A percentile compares a stretch with the other conserved stretches of the same genome.
Conservation (phyloP, 2,329 filamentous ascomycete genomes). For the Plectosphaerella plurivora region DNA sequence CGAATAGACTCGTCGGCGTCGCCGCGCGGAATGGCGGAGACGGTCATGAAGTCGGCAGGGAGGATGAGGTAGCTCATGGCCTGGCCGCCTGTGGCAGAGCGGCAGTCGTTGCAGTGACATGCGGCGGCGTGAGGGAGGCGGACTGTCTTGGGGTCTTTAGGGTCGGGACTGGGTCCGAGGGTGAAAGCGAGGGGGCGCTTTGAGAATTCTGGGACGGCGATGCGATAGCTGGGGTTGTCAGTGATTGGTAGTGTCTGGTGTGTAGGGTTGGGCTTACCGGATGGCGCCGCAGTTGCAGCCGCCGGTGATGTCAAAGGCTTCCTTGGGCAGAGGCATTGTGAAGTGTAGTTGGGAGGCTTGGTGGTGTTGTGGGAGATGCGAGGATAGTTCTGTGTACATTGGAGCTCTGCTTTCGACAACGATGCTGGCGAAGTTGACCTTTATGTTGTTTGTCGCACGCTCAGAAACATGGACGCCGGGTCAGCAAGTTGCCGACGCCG, state of each 20-base stretch:
- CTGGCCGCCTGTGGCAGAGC: constrained; percentile 9
- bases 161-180: constrained; percentile 9
- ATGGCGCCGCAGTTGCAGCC: constrained; percentile 20
- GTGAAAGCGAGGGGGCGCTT: constrained; percentile 7
- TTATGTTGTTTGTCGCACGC: too few relatives aligned
- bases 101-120: constrained; percentile 20
- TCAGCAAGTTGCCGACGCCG: too few relatives aligned
- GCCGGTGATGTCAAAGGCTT: constrained; percentile 16
- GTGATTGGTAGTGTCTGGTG: neutral
- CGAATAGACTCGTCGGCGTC: neutral
- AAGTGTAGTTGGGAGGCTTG: neutral
- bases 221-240: constrained; percentile 5
- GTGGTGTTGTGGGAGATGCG: neutral
- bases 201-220: constrained; percentile 12
- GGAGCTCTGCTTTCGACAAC: too few relatives aligned
- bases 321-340: constrained; percentile 16
- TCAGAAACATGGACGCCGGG: too few relatives aligned
- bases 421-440: too few relatives aligned
- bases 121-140: constrained; percentile 13
- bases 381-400: neutral
- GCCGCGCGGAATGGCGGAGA: constrained; percentile 12
- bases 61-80: constrained; percentile 2
- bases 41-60: constrained; percentile 13
- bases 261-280: constrained; percentile 2
- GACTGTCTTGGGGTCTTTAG: neutral